Evolutionary conservation across 768 basidiomycete genomes (phyloP).

Genomic region (Lactarius deliciosus): DNA sequence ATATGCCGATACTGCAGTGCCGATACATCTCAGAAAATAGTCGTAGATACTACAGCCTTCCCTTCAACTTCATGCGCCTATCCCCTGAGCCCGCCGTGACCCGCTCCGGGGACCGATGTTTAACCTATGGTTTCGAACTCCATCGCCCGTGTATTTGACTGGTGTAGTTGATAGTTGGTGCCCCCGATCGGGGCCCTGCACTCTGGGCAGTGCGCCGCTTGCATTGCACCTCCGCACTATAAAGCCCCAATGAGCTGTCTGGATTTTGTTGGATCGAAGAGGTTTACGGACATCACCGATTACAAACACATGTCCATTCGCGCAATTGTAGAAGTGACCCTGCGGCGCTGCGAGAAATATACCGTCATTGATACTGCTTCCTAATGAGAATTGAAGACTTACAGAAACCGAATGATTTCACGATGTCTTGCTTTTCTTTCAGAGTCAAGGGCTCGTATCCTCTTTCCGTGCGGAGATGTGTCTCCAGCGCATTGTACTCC

Average conservation of each 20-base stretch:
- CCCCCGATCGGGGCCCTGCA: conserved; percentile 58
- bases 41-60: too few species aligned
- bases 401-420: conserved; percentile 35
- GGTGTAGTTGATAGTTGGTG: conserved; percentile 39
- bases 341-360: conserved; percentile 28
- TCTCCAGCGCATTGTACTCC: conserved; percentile 30
- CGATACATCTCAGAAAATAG: too few species aligned
- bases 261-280: not conserved
- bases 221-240: conserved; percentile 60
- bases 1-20: too few species aligned
- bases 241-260: conserved; percentile 6
- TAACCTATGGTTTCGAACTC: conserved; percentile 52
- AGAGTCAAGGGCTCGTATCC: conserved; percentile 32
- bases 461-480: conserved; percentile 27
- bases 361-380: not conserved
- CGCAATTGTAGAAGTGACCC: conserved; percentile 39
- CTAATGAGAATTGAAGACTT: conserved; percentile 1
- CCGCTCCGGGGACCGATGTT: conserved; percentile 40
- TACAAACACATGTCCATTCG: conserved; percentile 61
- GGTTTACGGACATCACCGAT: conserved; percentile 49
- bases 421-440: conserved; percentile 33
- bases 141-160: conserved; percentile 44
- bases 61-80: conserved; percentile 23
- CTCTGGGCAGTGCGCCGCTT: conserved; percentile 52
- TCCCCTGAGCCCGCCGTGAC: conserved; percentile 7